Evolutionary conservation across 768 basidiomycete genomes (phyloP), one percentile per base, ranked within the genome.

Genomic region (Pleurotus ostreatus): DNA sequence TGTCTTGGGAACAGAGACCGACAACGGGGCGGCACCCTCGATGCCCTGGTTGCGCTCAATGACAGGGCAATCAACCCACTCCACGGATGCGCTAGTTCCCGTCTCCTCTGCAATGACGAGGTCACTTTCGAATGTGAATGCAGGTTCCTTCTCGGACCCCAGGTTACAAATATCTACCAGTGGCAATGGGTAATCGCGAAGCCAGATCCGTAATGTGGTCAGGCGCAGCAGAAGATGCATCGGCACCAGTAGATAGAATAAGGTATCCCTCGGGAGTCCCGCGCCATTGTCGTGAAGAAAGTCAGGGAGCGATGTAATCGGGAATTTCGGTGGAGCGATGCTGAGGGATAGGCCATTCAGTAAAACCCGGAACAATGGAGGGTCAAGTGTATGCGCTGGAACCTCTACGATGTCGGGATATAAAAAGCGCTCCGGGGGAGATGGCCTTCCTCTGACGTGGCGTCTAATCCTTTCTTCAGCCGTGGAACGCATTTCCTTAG

Each of bases 161-260:
- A 73, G 71, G 13, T 80, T 65, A 34, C 89, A 88, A 44, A 96
- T 79, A 63, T 85, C 77, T n/a, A 94, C 70, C 51, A 98, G 68
- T 1, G 94, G 93, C 30, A 97, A 70, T 2, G 94, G 92, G 70
- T 96, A 95, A 71, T 96, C 94, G 30, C 95, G 86, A 7, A 95
- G 75, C 3, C 80, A 79, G 44, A 85, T 72, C 46, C 77, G 78
- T 15, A 86, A 70, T n/a, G 83, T 78, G 2, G 78, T 73, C 51
- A 92, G 73, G 1, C 81, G 76, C 69, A 92, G 83, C 37, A 80
- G 77, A 16, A 98, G 68, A 64, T 94, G 88, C 62, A 98, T 70
- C 2, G 95, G 94, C 16, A 96, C 72, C 60, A 97, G 77, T 22
- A 98, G 75, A 9, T 89, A 86, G 66, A 87, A 97, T 61, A 81